These are phyloP conservation scores for Aphanocladium album DNA, from an alignment of 2,329 filamentous ascomycete genomes.

Conservation along the genomic window DNA sequence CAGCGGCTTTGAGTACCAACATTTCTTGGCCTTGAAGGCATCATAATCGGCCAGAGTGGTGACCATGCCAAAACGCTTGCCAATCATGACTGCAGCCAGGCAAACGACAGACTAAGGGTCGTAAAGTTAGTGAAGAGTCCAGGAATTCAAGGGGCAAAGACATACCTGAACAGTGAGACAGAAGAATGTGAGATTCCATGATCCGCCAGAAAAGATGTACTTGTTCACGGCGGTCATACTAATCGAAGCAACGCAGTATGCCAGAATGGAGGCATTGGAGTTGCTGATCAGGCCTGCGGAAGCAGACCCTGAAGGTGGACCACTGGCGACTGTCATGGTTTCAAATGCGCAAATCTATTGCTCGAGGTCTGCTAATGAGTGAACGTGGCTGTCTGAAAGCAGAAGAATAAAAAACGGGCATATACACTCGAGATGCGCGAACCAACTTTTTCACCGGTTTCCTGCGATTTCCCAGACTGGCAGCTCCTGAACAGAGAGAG, in stretches of 20 bases:
- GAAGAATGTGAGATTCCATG: conserved; percentile 97
- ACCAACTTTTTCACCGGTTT: not conserved
- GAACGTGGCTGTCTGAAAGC: not conserved
- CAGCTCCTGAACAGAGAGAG: not conserved
- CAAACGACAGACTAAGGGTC: conserved; percentile 73
- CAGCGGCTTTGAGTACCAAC: conserved; percentile 46
- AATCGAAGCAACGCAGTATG: conserved; percentile 95
- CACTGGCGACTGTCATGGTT: conserved; percentile 3
- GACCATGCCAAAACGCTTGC: conserved; percentile 78
- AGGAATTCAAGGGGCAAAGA: not conserved
- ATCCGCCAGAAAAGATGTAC: conserved; percentile 85
- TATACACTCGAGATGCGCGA: not conserved
- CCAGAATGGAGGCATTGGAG: conserved; percentile 72
- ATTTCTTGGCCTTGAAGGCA: conserved; percentile 83
- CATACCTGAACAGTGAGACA: conserved; percentile 87
- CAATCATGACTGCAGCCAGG: conserved; percentile 73
- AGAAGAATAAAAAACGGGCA: not conserved
- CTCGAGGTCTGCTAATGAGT: not conserved
- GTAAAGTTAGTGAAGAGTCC: conserved; percentile 11
- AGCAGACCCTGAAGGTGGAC: not conserved
- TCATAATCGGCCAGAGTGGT: conserved; percentile 79
- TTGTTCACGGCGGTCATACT: conserved; percentile 99
- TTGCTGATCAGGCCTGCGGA: conserved; percentile 47
- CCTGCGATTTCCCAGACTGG: not conserved
- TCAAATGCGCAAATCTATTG: not conserved